Evolutionary conservation across 2,329 filamentous ascomycete species (phyloP), one percentile per base, ranked within the genome.

Genomic region (Penicillium sp.): DNA sequence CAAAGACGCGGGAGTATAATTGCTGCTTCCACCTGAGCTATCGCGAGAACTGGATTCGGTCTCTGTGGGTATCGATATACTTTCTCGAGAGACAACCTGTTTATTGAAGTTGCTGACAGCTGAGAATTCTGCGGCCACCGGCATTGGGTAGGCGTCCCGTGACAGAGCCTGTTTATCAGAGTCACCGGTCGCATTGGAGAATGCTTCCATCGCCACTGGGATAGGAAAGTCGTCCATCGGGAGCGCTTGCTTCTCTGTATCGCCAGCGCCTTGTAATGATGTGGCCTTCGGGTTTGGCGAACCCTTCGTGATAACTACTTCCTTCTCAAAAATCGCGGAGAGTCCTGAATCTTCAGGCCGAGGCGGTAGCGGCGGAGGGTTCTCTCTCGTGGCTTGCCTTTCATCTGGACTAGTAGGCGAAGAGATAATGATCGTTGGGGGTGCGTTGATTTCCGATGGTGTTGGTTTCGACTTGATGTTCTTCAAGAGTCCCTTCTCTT

Each of bases 201-300:
- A 54, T 32, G 46, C 43, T 26, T 46, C 50, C 24, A 33, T 40
- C 7, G 18, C 18, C 9, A 56, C 47, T 6, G 56, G 58, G 3
- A 59, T 55, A 17, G 56, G 56, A 6, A 55, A 46, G n/a, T 57
- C 29, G 12, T 59, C 52, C 26, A 23, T 24, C 9, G 44, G 36
- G 2, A 55, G 15, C 17, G 42, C 47, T 26, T 46, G 37, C 21
- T 42, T 54, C 12, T 46, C 46, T n/a, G 30, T 24, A 15, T 43
- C 29, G 7, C 29, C 3, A n/a, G 13, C 13, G 13, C n/a, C 30
- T 24, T 30, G 37, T 4, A 24, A 10, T 3, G 46, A 23, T 23
- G 24, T 20, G 1, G 17, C 12, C 7, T 29, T 5, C 3, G 30
- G 13, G 3, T 33, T 54, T 20, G 51, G 41, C 1, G 30, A 26